Evolutionary conservation across 495 filamentous ascomycete genomes (phyloP).

Genomic region (Lophiostoma macrostomum): DNA sequence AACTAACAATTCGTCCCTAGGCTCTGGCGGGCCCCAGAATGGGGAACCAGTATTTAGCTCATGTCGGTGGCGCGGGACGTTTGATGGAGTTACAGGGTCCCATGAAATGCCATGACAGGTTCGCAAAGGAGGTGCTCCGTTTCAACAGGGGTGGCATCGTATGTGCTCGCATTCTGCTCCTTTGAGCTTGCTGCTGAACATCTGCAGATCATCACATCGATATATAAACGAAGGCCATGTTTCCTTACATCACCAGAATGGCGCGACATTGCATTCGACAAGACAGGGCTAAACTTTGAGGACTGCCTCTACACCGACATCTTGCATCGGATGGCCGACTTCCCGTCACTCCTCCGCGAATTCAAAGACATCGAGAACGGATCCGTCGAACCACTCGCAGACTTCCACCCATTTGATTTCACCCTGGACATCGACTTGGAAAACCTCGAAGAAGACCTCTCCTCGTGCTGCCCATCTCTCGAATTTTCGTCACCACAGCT

Average conservation of each 20-base stretch:
- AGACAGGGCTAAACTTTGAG: conserved; percentile 16
- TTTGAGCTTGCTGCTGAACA: not conserved
- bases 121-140: conserved; percentile 17
- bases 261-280: conserved; percentile 23
- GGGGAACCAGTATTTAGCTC: conserved; percentile 20
- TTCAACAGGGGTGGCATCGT: conserved; percentile 26
- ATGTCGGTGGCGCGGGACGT: conserved; percentile 25
- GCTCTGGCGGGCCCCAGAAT: conserved; percentile 22
- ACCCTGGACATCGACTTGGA: not conserved
- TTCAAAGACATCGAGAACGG: conserved; percentile 6
- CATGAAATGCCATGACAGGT: conserved; percentile 12
- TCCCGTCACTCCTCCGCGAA: conserved; percentile 18
- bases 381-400: not conserved
- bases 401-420: too few relatives aligned
- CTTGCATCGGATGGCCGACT: conserved; percentile 17
- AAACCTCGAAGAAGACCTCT: not conserved
- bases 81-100: conserved; percentile 23
- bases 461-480: not conserved
- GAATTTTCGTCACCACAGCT: not conserved
- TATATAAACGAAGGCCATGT: conserved; percentile 23
- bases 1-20: conserved; percentile 9
- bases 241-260: conserved; percentile 22
- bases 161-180: not conserved
- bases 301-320: conserved; percentile 23
- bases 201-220: conserved; percentile 19